Base-by-base conservation (phyloP, 2,329 filamentous ascomycete genomes). In the Biscogniauxia sp. region DNA sequence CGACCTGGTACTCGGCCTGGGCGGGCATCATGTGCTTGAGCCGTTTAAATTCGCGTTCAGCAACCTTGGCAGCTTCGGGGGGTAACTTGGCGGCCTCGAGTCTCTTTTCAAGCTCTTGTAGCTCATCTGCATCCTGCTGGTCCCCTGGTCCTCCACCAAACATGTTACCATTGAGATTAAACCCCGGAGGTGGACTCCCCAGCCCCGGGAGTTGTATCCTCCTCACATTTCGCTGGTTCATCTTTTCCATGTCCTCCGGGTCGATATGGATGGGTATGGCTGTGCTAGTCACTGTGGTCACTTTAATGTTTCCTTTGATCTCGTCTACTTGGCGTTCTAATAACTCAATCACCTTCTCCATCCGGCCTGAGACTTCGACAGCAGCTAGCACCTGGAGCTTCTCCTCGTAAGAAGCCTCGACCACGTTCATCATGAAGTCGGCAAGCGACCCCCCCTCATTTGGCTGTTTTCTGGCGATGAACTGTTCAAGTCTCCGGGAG, bases 361-460 rank as follows among this genome's bases (percentile, higher is more conserved):
- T 82, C 45, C 95, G 84, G 53, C 90, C 86, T 67, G 91, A 90
- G 53, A 95, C 81, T 69, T 93, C 88, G 5, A 96, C 77, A 0
- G 93, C 88, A n/a, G 92, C 86, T 41, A 99, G 80, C 17, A 99
- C 86, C 59, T 91, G 87, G 57, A 99, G 82, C 75, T 96, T 97
- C 73, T 99, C 95, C 74, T 97, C 92, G 65, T 96, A 90, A 9
- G 87, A 90, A 55, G 90, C 88, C 64, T 97, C 92, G 2, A 96
- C 86, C 23, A 98, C 85, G 72, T 97, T 96, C 49, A 92, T 89
- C 92, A 99, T 97, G 74, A 98, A 98, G 74, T 99, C 95, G 6
- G 95, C 94, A 9, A 99, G 82, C 8, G 87, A 80, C 1, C 94
- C 94, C 1, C 93, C 93, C 67, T 98, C 93, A 51, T 86, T 82